Evolutionary conservation across 192 early-diverging fungal genomes (phyloP).

Genomic region (Coemansia sp.): DNA sequence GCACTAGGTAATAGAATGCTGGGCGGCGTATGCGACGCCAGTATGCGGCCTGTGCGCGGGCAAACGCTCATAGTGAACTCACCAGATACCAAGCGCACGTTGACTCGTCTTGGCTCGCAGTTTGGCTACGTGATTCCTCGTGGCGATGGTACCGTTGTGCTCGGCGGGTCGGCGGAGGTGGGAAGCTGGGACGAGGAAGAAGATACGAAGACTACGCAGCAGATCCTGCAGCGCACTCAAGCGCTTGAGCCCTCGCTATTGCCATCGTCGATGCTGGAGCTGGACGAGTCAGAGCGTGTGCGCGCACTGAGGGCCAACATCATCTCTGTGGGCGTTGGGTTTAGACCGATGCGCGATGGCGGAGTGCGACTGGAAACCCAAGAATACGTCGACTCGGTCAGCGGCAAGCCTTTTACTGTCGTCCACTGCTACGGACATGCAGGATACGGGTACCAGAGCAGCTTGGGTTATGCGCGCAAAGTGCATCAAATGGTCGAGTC

Average conservation of each 20-base stretch:
- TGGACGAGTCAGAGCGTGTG: conserved; percentile 45
- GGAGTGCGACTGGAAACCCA: conserved; percentile 61
- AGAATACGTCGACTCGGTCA: conserved; percentile 15
- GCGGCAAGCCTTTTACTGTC: conserved; percentile 44
- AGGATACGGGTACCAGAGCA: conserved; percentile 62
- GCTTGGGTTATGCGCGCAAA: conserved; percentile 24
- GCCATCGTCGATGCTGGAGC: conserved; percentile 6
- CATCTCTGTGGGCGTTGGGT: conserved; percentile 53
- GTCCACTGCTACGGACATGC: conserved; percentile 73
- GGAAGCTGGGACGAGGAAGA: conserved; percentile 40
- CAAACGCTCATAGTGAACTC: conserved; percentile 80
- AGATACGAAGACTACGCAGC: conserved; percentile 36
- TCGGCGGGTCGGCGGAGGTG: conserved; percentile 45
- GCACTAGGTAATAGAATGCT: conserved; percentile 70
- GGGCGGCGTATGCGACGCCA: conserved; percentile 71
- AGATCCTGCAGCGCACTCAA: conserved; percentile 39
- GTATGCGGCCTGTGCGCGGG: conserved; percentile 79
- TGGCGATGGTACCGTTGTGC: conserved; percentile 41
- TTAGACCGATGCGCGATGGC: conserved; percentile 63
- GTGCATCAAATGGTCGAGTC: conserved; percentile 18
- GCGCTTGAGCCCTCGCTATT: conserved; percentile 59
- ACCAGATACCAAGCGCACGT: conserved; percentile 69
- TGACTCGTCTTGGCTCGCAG: conserved; percentile 50
- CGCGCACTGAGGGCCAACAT: conserved; percentile 23
- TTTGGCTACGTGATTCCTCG: conserved; percentile 52